Percentiles rank a stretch among this genome's conserved stretches.
Conservation (phyloP, 805 yeast species). For the Ogataea naganishii region DNA sequence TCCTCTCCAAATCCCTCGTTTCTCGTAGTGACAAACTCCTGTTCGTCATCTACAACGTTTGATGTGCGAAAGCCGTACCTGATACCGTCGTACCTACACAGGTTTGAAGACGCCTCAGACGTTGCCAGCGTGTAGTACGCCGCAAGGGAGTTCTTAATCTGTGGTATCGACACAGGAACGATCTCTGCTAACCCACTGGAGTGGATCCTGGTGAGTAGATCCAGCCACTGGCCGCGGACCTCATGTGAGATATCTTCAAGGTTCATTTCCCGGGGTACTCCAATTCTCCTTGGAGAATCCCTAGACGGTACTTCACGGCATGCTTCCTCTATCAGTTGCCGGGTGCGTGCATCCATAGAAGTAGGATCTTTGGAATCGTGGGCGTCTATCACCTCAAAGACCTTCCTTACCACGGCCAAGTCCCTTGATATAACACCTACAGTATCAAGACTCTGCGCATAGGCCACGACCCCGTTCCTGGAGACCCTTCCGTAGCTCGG, state of each 20-base stretch:
- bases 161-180: conserved; percentile 61
- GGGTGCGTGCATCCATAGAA: conserved; percentile 26
- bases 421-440: conserved; percentile 72
- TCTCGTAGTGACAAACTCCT: conserved; percentile 48
- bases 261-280: conserved; percentile 63
- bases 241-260: conserved; percentile 43
- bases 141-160: conserved; percentile 58
- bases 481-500: conserved; percentile 92
- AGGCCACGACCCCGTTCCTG: conserved; percentile 85
- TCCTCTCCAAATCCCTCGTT: conserved; percentile 66
- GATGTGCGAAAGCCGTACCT: conserved; percentile 62
- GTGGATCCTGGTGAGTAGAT: conserved; percentile 34
- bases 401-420: conserved; percentile 33
- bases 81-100: conserved; percentile 85
- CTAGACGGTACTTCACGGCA: too few species aligned
- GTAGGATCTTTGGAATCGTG: conserved; percentile 80
- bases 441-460: conserved; percentile 91
- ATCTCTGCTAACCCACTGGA: conserved; percentile 43
- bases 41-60: conserved; percentile 15
- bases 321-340: too few species aligned
- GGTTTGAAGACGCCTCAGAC: conserved; percentile 89
- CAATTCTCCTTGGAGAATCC: conserved; percentile 54
- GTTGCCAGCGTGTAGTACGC: conserved; percentile 84
- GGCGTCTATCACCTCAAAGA: conserved; percentile 47
- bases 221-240: conserved; percentile 39